Percentiles rank a stretch among this genome's conserved stretches.
These are phyloP conservation scores for Pulveroboletus sp. DNA, from an alignment of 768 basidiomycete genomes.

Conservation along the genomic window DNA sequence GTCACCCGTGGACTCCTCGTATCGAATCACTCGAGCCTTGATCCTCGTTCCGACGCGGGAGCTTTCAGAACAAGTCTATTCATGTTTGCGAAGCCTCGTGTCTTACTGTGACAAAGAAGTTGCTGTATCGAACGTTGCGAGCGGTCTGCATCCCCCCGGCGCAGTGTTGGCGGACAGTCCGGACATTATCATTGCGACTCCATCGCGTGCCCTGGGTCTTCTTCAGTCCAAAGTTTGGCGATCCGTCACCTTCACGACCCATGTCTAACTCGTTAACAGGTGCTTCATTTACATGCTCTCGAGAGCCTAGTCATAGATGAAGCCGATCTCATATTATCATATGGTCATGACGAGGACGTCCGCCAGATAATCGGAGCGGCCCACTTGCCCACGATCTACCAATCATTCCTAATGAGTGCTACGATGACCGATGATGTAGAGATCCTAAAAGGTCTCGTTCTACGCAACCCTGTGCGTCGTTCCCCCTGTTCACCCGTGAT, in stretches of 20 bases:
- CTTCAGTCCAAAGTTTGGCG: constrained; percentile 62
- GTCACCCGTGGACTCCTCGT: constrained; percentile 36
- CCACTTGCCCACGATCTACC: constrained; percentile 77
- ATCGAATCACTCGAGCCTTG: constrained; percentile 65
- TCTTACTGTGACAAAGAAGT: constrained; percentile 80
- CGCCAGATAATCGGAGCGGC: constrained; percentile 64
- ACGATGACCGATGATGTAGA: constrained; percentile 98
- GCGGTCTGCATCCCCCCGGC: constrained; percentile 53
- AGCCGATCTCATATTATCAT: constrained; percentile 94
- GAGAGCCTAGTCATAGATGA: constrained; percentile 95
- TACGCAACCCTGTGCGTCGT: constrained; percentile 77
- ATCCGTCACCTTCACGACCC: not conserved
- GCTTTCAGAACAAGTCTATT: constrained; percentile 83
- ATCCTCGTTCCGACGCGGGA: constrained; percentile 91
- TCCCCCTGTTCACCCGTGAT: not conserved
- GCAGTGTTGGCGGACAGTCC: constrained; percentile 63
- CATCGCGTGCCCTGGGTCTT: constrained; percentile 62
- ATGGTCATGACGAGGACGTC: constrained; percentile 91
- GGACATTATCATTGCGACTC: constrained; percentile 77
- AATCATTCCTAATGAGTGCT: constrained; percentile 94
- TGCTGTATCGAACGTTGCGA: constrained; percentile 67
- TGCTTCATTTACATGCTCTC: constrained; percentile 59
- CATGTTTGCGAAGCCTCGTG: constrained; percentile 59
- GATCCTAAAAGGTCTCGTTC: constrained; percentile 77
- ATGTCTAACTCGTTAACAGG: constrained; percentile 36